Conservation (phyloP, 2,329 filamentous ascomycete genomes). For the Ophiocordyceps camponoti-floridani region DNA sequence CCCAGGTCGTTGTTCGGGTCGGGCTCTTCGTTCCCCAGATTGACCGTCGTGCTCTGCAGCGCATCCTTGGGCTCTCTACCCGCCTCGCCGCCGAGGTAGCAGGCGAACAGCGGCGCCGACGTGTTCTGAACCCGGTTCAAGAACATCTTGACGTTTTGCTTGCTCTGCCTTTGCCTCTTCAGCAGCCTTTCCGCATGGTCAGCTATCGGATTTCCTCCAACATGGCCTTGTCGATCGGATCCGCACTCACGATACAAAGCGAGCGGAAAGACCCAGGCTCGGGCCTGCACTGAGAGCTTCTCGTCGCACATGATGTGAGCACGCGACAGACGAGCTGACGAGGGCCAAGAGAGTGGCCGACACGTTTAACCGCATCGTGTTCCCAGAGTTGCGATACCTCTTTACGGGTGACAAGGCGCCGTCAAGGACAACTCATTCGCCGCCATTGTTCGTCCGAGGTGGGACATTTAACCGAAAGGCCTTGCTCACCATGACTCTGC, state of each 20-base stretch:
- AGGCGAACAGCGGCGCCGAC: background rate
- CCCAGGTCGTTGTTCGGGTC: conserved; percentile 1
- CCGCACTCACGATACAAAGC: background rate
- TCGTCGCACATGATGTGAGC: conserved; percentile 1
- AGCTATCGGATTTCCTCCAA: background rate
- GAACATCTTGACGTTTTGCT: background rate
- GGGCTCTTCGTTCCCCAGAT: background rate
- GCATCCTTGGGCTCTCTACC: background rate
- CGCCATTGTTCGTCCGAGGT: background rate
- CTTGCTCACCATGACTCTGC: too few relatives aligned
- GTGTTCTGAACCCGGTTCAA: background rate
- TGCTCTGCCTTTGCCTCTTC: background rate
- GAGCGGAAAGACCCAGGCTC: conserved; percentile 1
- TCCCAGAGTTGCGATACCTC: background rate
- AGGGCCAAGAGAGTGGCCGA: background rate
- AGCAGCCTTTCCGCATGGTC: background rate
- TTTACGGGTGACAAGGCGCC: background rate
- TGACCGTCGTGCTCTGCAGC: background rate
- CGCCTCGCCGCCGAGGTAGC: background rate
- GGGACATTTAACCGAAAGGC: background rate
- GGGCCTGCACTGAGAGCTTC: background rate
- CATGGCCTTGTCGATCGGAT: too few relatives aligned
- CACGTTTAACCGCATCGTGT: background rate
- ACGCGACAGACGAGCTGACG: background rate
- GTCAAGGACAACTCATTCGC: background rate